Percentiles rank a stretch among this genome's conserved stretches.
Evolutionary conservation across 208 protist species (phyloP).

Genomic region (Trypanosoma congolense): DNA sequence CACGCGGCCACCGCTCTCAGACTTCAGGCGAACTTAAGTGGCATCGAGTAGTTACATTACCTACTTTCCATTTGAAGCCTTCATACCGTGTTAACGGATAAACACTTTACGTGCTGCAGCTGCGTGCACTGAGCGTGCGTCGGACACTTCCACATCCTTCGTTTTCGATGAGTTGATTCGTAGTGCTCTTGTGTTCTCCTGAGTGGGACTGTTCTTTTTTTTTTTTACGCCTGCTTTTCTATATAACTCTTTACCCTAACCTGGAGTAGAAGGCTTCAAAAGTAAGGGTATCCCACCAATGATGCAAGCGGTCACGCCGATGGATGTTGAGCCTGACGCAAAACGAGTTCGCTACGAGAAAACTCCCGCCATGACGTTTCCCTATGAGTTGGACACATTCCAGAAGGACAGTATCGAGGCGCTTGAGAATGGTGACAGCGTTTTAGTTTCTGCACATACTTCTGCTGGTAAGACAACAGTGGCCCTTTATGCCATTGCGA

Average conservation of each 20-base stretch:
- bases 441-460: slow-evolving; percentile 99
- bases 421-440: slow-evolving; percentile 95
- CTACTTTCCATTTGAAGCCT: neutral
- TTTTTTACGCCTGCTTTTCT: too few species aligned
- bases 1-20: slow-evolving; percentile 48
- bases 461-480: slow-evolving; percentile 99
- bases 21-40: slow-evolving; percentile 28
- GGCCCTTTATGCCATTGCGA: slow-evolving; percentile 99
- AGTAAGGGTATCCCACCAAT: slow-evolving; percentile 14
- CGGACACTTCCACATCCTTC: too few species aligned
- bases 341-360: slow-evolving; percentile 68
- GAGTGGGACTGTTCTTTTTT: too few species aligned
- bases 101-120: too few species aligned
- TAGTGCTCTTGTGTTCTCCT: too few species aligned
- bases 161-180: too few species aligned
- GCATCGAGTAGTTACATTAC: slow-evolving; percentile 15
- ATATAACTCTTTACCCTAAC: neutral
- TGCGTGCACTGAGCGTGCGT: too few species aligned
- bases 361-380: slow-evolving; percentile 90
- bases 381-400: slow-evolving; percentile 95
- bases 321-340: slow-evolving; percentile 25
- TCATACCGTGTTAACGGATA: too few species aligned
- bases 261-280: neutral
- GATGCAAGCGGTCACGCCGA: slow-evolving; percentile 13
- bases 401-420: slow-evolving; percentile 92